Conservation (phyloP, 768 basidiomycete species). For the Boletus eberwhitei region DNA sequence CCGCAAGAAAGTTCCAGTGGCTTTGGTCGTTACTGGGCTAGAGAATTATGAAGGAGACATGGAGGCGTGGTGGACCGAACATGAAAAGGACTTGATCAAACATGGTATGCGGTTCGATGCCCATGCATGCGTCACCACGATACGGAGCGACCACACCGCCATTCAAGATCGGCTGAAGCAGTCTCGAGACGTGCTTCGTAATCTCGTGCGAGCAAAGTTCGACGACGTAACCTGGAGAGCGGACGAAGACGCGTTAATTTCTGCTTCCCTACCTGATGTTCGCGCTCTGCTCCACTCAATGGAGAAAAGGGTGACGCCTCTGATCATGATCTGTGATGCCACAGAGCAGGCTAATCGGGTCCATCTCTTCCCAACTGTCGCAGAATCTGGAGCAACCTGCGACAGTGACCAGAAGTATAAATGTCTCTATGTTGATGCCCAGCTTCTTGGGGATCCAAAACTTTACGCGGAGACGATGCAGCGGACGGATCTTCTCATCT, state of each 20-base stretch:
- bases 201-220: conserved; percentile 15
- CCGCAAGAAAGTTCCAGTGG: conserved; percentile 30
- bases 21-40: conserved; percentile 35
- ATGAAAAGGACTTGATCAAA: conserved; percentile 29
- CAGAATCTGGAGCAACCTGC: not conserved
- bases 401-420: conserved; percentile 11
- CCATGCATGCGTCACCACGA: conserved; percentile 41
- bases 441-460: not conserved
- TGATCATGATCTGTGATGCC: conserved; percentile 18
- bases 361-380: conserved; percentile 1
- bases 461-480: not conserved
- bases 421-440: conserved; percentile 10
- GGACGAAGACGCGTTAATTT: conserved; percentile 15
- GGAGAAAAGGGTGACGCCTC: conserved; percentile 10
- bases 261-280: conserved; percentile 21
- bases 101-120: conserved; percentile 37
- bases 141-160: conserved; percentile 23
- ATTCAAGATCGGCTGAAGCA: conserved; percentile 19
- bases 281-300: conserved; percentile 11
- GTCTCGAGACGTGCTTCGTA: conserved; percentile 20
- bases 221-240: conserved; percentile 20
- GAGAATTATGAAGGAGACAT: conserved; percentile 34
- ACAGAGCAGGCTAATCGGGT: not conserved
- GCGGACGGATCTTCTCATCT: conserved; percentile 23
- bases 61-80: conserved; percentile 38